Base-by-base conservation (phyloP, 176 grass and related monocot species). In the Hordeum marinum region DNA sequence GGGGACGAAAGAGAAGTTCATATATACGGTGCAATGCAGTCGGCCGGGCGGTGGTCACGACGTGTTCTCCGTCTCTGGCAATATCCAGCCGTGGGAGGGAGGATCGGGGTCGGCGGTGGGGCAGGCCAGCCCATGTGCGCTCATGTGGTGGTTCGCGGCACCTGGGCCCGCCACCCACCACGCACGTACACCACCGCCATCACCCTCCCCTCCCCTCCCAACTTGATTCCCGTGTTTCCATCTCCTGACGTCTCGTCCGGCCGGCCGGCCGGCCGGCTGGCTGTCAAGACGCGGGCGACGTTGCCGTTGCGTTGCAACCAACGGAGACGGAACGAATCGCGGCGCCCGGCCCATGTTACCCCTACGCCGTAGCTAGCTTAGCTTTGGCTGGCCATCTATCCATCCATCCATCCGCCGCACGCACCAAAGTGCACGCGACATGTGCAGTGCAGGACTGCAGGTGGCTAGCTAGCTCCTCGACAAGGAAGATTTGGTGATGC, bases 91-190 rank as follows among this genome's bases (percentile, higher is more conserved):
- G 12, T 14, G 45, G 45, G 46, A 15, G 45, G 4, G 42, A 9
- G 11, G 10, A 42, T 58, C 63, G 9, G 55, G 27, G 17, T 5
- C 37, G 31, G 14, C 23, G 77, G 91, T 90, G 82, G 91, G 91
- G 70, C 82, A 79, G 40, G 4, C 1, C 65, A 80, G 20, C 78
- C 87, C 91, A 93, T 93, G 91, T 93, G 91, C 91, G 82, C 71
- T 86, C 91, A 93, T 90, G 91, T 88, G 91, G 88, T 90, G 85
- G 91, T 90, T 93, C 83, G 85, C 85, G 72, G 73, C 82, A 21
- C 31, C 46, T 71, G 91, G 79, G 0, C 88, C 91, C 91, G 86
- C 82, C 87, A 80, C 83, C 79, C 86, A 90, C 91, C 82, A 75
- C 87, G 68, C 13, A 71, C 67, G 67, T 70, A 73, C 69, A 46